phyloP scores from a whole-genome alignment of 345 rosid species.

The Camelina neglecta region DNA sequence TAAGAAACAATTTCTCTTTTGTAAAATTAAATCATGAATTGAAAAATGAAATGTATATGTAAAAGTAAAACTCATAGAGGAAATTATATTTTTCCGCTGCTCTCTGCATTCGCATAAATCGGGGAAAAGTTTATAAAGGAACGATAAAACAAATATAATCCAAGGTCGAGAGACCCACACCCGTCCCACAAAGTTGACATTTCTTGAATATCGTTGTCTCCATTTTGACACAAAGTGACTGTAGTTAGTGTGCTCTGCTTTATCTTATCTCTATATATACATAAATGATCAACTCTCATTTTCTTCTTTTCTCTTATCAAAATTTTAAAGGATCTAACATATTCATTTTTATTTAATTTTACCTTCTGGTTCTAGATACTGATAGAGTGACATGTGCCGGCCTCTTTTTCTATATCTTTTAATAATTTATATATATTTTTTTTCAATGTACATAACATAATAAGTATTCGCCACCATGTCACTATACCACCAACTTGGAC shows the following conservation, averaged over 20 bases:
- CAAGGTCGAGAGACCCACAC: slow-evolving; percentile 33
- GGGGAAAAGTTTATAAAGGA: too few species aligned
- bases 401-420: background rate
- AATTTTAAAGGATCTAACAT: slow-evolving; percentile 21
- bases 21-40: background rate
- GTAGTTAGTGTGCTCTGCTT: slow-evolving; percentile 31
- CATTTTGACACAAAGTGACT: slow-evolving; percentile 33
- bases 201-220: slow-evolving; percentile 35
- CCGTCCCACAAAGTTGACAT: slow-evolving; percentile 40
- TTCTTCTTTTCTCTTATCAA: background rate
- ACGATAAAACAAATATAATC: background rate
- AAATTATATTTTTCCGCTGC: background rate
- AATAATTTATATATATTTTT: background rate
- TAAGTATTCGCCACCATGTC: slow-evolving; percentile 39
- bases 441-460: background rate
- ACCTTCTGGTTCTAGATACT: slow-evolving; percentile 25
- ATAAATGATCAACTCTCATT: background rate
- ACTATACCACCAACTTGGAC: slow-evolving; percentile 42
- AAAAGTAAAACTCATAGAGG: background rate
- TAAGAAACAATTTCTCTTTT: background rate
- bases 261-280: slow-evolving; percentile 31
- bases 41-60: too few species aligned
- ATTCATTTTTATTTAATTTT: background rate
- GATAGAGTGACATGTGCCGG: slow-evolving; percentile 33
- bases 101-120: background rate